These are phyloP conservation scores for Tetracladium maxilliforme DNA, from an alignment of 2,329 filamentous ascomycete species.

Conservation along the genomic window DNA sequence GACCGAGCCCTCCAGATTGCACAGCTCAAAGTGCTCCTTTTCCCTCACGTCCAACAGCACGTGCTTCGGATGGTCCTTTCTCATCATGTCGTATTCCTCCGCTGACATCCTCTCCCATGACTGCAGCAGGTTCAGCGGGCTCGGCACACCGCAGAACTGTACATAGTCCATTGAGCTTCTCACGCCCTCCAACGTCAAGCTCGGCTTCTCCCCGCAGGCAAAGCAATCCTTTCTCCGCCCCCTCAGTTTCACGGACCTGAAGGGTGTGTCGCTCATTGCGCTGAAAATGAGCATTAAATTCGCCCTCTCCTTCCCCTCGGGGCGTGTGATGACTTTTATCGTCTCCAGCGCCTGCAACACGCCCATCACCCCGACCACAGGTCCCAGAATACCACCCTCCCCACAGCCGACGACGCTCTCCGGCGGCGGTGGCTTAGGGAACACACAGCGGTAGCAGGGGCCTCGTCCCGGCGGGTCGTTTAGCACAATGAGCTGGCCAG, in stretches of 20 bases:
- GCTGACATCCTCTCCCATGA: constrained; percentile 55
- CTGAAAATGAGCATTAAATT: constrained; percentile 26
- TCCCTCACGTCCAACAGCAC: constrained; percentile 74
- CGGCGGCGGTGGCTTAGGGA: constrained; percentile 72
- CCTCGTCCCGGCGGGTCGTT: constrained; percentile 66
- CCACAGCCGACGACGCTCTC: constrained; percentile 76
- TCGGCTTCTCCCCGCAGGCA: constrained; percentile 53
- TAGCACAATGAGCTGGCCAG: constrained; percentile 79
- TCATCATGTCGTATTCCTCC: constrained; percentile 30
- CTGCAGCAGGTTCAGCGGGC: constrained; percentile 38
- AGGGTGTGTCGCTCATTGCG: constrained; percentile 35
- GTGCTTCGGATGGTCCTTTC: constrained; percentile 24
- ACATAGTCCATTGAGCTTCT: constrained; percentile 61
- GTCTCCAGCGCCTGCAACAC: constrained; percentile 82
- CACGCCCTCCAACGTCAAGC: constrained; percentile 48
- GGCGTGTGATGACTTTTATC: constrained; percentile 59
- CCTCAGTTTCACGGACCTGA: constrained; percentile 64
- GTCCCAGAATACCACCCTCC: constrained; percentile 83
- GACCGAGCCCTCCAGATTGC: constrained; percentile 58
- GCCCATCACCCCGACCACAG: constrained; percentile 88
- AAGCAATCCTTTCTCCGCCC: constrained; percentile 56
- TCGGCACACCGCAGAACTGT: constrained; percentile 61
- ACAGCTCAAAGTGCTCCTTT: constrained; percentile 71
- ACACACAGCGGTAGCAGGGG: constrained; percentile 89
- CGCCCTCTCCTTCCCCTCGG: constrained; percentile 8